These are phyloP conservation scores for Syncephalastrum monosporum DNA, from an alignment of 371 early-diverging fungal genomes.

Conservation along the genomic window DNA sequence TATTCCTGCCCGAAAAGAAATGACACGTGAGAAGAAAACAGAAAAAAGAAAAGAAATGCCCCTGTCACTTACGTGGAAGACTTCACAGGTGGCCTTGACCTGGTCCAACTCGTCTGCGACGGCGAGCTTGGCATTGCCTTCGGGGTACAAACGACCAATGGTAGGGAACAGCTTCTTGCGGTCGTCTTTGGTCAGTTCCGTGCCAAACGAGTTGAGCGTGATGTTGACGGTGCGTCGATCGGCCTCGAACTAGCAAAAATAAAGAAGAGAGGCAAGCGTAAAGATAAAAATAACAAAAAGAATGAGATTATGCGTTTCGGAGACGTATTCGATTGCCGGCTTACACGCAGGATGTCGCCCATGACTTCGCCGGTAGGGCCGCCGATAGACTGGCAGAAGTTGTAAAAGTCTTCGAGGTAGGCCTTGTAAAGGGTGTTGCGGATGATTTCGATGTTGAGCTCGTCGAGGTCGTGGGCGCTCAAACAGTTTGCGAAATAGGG, in stretches of 20 bases:
- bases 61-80: conserved; percentile 65
- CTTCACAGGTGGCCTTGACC: conserved; percentile 83
- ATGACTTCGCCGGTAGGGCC: conserved; percentile 93
- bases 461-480: conserved; percentile 95
- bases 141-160: conserved; percentile 90
- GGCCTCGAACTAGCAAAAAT: conserved; percentile 82
- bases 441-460: conserved; percentile 98
- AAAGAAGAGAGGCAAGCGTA: too few species aligned
- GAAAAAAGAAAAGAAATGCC: too few species aligned
- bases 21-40: too few species aligned
- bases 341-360: conserved; percentile 87
- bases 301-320: too few species aligned
- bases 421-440: conserved; percentile 98
- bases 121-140: conserved; percentile 82
- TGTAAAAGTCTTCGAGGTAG: conserved; percentile 96
- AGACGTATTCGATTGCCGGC: background rate
- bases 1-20: conserved; percentile 60
- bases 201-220: conserved; percentile 97
- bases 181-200: conserved; percentile 95
- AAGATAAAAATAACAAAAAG: too few species aligned
- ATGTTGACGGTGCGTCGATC: conserved; percentile 97
- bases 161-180: conserved; percentile 91
- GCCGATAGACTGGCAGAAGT: conserved; percentile 82
- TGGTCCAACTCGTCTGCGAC: conserved; percentile 92
- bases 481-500: conserved; percentile 97